Evolutionary conservation across 768 basidiomycete genomes (phyloP).

Genomic region (Amanita polypyramis): DNA sequence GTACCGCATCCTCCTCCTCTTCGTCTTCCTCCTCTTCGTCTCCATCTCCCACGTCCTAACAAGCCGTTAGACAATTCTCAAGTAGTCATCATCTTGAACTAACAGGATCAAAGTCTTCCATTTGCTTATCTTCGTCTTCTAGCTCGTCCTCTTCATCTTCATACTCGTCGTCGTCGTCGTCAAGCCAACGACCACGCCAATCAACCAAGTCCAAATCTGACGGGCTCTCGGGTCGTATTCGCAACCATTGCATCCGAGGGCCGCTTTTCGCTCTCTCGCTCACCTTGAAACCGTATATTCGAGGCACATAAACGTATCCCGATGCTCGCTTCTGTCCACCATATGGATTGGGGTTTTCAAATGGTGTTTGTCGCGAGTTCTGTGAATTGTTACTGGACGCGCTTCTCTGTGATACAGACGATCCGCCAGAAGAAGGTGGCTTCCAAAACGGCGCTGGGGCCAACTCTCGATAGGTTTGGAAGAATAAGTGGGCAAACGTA

Average conservation of each 20-base stretch:
- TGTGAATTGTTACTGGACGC: constrained; percentile 38
- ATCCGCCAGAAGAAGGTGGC: constrained; percentile 42
- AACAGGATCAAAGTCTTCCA: constrained; percentile 85
- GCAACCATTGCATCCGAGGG: constrained; percentile 95
- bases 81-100: constrained; percentile 14
- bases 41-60: constrained; percentile 40
- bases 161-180: constrained; percentile 45
- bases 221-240: constrained; percentile 72
- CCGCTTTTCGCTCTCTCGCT: constrained; percentile 92
- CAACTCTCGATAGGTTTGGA: constrained; percentile 95
- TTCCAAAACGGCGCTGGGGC: constrained; percentile 91
- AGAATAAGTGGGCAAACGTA: constrained; percentile 96
- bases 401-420: constrained; percentile 49
- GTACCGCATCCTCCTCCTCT: constrained; percentile 43
- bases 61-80: not conserved
- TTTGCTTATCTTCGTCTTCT: constrained; percentile 61
- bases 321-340: constrained; percentile 84
- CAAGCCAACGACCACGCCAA: constrained; percentile 84
- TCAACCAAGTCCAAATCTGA: constrained; percentile 83
- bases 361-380: constrained; percentile 42
- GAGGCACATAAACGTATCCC: constrained; percentile 79
- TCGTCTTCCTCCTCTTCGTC: constrained; percentile 56
- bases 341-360: constrained; percentile 81
- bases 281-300: constrained; percentile 97
- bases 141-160: constrained; percentile 53